phyloP scores from a whole-genome alignment of 768 basidiomycete genomes.

The Pseudohyphozyma bogoriensis region DNA sequence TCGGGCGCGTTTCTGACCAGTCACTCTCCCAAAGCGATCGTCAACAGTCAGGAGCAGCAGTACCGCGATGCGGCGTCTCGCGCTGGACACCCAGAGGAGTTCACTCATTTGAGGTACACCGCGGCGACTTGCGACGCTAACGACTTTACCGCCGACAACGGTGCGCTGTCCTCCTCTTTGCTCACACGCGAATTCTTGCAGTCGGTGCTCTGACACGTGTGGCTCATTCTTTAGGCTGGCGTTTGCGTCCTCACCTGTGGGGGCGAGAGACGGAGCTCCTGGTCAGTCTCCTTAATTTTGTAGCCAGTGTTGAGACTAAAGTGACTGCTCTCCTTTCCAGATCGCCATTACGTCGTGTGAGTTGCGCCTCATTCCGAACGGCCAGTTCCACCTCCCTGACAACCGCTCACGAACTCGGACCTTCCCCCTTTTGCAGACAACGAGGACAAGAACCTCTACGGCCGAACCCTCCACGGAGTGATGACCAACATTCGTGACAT shows the following conservation, averaged over 20 bases:
- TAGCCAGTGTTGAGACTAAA: no score
- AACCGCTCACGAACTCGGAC: no score
- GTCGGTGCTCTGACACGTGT: no score
- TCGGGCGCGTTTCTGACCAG: neutral
- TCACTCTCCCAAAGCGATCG: neutral
- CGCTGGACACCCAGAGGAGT: neutral
- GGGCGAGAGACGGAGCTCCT: conserved; percentile 81
- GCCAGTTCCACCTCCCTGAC: no score
- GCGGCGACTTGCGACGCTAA: conserved; percentile 39
- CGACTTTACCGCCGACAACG: conserved; percentile 56
- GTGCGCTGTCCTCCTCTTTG: no score
- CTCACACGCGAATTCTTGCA: no score
- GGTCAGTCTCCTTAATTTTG: conserved; percentile 44
- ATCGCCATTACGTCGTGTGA: neutral
- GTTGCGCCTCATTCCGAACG: no score
- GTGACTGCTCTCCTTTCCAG: neutral
- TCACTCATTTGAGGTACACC: neutral
- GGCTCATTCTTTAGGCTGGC: no score
- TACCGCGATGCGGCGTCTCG: neutral
- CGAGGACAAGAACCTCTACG: conserved; percentile 78
- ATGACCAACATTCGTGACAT: conserved; percentile 59
- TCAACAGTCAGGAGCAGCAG: neutral
- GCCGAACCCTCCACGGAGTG: conserved; percentile 76
- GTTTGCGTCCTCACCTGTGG: no score
- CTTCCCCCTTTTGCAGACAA: conserved; percentile 52